Percentiles rank a stretch among this genome's conserved stretches.
phyloP scores from a whole-genome alignment of 495 filamentous ascomycete genomes.

The Eremomyces bilateralis region DNA sequence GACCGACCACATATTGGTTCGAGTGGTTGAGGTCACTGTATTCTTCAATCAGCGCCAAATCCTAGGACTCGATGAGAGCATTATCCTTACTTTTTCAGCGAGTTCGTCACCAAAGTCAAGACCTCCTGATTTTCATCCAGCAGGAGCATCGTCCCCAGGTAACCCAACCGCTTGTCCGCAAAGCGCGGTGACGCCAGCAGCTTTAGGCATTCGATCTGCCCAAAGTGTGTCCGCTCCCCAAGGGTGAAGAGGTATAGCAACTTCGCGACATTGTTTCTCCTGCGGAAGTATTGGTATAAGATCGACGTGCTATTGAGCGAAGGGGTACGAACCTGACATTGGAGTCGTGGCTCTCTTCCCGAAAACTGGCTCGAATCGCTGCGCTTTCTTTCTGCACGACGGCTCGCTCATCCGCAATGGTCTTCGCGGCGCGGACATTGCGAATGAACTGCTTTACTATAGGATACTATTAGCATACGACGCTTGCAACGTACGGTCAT shows the following conservation, averaged over 20 bases:
- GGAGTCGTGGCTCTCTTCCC: constrained; percentile 86
- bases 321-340: constrained; percentile 49
- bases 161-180: constrained; percentile 91
- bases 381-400: constrained; percentile 98
- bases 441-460: constrained; percentile 99
- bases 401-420: constrained; percentile 91
- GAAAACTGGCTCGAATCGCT: constrained; percentile 85
- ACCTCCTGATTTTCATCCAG: constrained; percentile 98
- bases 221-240: constrained; percentile 96
- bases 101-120: constrained; percentile 89
- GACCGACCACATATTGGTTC: constrained; percentile 94
- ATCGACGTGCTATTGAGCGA: constrained; percentile 8
- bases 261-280: constrained; percentile 97
- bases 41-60: background rate
- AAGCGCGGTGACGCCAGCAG: constrained; percentile 90
- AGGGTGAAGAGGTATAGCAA: constrained; percentile 94
- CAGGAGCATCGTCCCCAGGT: constrained; percentile 87
- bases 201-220: constrained; percentile 98
- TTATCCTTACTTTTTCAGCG: constrained; percentile 62
- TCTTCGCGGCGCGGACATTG: constrained; percentile 94
- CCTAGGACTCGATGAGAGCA: background rate
- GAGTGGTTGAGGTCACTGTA: constrained; percentile 85
- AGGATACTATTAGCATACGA: too few relatives aligned
- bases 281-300: constrained; percentile 18
- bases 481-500: too few relatives aligned